Evolutionary conservation across 2,329 filamentous ascomycete genomes (phyloP).

Genomic region (Xylaria sp.): DNA sequence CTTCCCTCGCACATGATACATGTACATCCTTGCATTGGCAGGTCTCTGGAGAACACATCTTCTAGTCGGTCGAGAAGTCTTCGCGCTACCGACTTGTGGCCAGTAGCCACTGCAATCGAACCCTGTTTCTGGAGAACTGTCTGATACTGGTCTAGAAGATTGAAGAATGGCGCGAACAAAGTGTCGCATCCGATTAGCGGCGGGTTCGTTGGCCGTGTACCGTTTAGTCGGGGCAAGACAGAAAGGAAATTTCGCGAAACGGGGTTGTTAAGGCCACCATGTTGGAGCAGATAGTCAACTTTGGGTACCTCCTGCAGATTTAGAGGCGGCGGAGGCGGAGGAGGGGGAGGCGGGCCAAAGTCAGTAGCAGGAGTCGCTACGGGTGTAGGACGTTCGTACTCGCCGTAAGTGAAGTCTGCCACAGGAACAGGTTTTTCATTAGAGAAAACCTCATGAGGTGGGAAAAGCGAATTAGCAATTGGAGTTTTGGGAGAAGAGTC

Average conservation of each 20-base stretch:
- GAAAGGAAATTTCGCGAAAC: conserved; percentile 70
- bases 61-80: conserved; percentile 84
- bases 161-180: conserved; percentile 77
- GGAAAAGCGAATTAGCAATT: conserved; percentile 48
- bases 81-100: conserved; percentile 89
- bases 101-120: conserved; percentile 89
- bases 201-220: conserved; percentile 54
- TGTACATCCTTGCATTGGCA: conserved; percentile 77
- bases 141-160: conserved; percentile 79
- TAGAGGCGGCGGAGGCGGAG: conserved; percentile 70
- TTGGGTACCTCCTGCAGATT: conserved; percentile 66
- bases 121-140: conserved; percentile 76
- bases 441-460: conserved; percentile 39
- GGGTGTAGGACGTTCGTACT: conserved; percentile 38
- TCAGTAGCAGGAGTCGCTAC: conserved; percentile 39
- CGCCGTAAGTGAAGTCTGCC: conserved; percentile 33
- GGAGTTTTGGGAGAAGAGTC: conserved; percentile 58
- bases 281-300: conserved; percentile 86
- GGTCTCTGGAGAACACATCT: conserved; percentile 88
- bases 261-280: conserved; percentile 70
- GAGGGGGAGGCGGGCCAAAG: conserved; percentile 45
- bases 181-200: conserved; percentile 63
- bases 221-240: conserved; percentile 53
- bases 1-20: conserved; percentile 74
- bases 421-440: conserved; percentile 36